phyloP scores from a whole-genome alignment of 139 green algal species.

The Spirogloea muscicola region DNA sequence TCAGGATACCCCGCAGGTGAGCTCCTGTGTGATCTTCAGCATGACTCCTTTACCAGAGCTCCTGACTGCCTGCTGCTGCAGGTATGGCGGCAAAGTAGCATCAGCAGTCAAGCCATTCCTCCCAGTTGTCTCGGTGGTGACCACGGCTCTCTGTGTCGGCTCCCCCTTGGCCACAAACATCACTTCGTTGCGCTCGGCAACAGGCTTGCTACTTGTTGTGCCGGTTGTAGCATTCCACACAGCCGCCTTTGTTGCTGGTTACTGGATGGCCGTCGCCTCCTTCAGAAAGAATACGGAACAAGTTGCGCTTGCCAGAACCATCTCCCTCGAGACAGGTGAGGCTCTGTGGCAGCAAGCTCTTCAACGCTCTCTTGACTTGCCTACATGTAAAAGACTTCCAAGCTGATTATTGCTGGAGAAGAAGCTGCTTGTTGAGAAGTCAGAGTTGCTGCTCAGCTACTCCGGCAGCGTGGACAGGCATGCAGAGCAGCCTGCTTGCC shows the following conservation, averaged over 20 bases:
- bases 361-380: background rate
- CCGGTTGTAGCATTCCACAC: conserved; percentile 5
- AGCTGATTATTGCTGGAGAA: no score
- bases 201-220: background rate
- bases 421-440: no score
- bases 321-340: background rate
- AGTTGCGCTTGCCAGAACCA: background rate
- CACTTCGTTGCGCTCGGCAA: background rate
- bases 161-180: conserved; percentile 6
- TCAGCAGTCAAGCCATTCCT: conserved; percentile 5
- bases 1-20: background rate
- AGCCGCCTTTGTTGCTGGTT: background rate
- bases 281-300: background rate
- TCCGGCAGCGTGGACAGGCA: no score
- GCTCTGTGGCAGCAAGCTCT: background rate
- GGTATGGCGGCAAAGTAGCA: background rate
- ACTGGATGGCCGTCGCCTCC: background rate
- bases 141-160: conserved; percentile 6
- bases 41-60: background rate
- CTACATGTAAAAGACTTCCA: no score
- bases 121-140: background rate
- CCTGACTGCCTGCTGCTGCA: background rate
- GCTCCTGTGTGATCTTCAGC: background rate
- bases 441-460: no score
- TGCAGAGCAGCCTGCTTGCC: no score